A percentile compares a stretch with the other conserved stretches of the same genome.
Evolutionary conservation across 768 basidiomycete species (phyloP).

Genomic region (Leccinum rimulosum): DNA sequence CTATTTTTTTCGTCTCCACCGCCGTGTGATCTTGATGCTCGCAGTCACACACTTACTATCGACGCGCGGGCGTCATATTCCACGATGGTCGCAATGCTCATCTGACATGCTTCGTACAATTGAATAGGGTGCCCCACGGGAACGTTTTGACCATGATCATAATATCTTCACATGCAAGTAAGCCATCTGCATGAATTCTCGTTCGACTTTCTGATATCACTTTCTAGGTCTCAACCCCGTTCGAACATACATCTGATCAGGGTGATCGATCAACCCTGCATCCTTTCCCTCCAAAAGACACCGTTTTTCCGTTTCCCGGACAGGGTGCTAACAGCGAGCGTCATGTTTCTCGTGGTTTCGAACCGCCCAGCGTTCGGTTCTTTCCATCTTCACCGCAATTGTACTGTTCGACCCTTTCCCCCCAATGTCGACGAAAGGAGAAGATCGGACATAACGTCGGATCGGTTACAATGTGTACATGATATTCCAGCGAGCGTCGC

Average conservation of each 20-base stretch:
- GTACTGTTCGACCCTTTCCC: background rate
- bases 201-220: background rate
- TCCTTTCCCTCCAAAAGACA: background rate
- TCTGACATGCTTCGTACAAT: background rate
- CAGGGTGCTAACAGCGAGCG: background rate
- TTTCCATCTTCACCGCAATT: conserved; percentile 1
- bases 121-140: background rate
- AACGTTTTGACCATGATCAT: conserved; percentile 11
- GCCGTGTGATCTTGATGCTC: background rate
- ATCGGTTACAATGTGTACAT: background rate
- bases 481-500: background rate
- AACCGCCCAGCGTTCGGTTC: background rate
- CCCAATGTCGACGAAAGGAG: background rate
- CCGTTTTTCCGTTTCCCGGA: background rate
- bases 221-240: background rate
- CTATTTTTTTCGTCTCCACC: background rate
- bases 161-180: background rate
- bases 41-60: background rate
- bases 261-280: background rate
- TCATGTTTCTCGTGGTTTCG: background rate
- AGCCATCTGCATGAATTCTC: background rate
- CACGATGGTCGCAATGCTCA: background rate
- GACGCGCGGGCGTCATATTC: background rate
- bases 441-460: background rate
- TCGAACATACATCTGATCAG: background rate